Conservation (phyloP, 1,284 basidiomycete species). For the Ceratobasidium sp. region DNA sequence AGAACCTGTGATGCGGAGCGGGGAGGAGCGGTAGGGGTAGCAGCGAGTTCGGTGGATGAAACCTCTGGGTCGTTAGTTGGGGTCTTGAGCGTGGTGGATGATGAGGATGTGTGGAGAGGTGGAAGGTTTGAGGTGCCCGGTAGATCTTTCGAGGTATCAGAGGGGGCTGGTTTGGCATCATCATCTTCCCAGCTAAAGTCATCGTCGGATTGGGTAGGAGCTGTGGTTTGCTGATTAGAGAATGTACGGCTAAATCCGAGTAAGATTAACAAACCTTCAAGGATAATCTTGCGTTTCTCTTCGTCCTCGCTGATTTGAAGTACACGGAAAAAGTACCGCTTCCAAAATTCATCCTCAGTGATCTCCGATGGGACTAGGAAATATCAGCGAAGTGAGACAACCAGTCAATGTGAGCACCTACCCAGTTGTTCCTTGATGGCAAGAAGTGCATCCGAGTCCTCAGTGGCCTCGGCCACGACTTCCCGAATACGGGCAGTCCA, state of each 20-base stretch:
- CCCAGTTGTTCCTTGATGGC: slow-evolving; percentile 30
- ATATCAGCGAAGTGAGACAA: slow-evolving; percentile 10
- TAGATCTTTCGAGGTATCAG: neutral
- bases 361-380: slow-evolving; percentile 75
- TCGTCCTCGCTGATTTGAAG: slow-evolving; percentile 87
- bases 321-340: slow-evolving; percentile 90
- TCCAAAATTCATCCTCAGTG: slow-evolving; percentile 82
- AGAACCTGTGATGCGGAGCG: slow-evolving; percentile 31
- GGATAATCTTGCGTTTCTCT: slow-evolving; percentile 78
- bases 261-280: slow-evolving; percentile 68
- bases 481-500: slow-evolving; percentile 42
- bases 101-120: slow-evolving; percentile 25
- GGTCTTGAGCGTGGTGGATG: slow-evolving; percentile 30
- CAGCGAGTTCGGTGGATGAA: slow-evolving; percentile 9
- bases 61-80: slow-evolving; percentile 5
- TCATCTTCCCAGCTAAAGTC: slow-evolving; percentile 48
- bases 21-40: slow-evolving; percentile 27
- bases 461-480: slow-evolving; percentile 43
- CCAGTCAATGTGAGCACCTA: slow-evolving; percentile 53
- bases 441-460: slow-evolving; percentile 38
- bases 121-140: slow-evolving; percentile 16
- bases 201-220: slow-evolving; percentile 44
- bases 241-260: neutral
- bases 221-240: slow-evolving; percentile 16
- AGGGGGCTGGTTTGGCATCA: slow-evolving; percentile 40